A percentile compares a stretch with the other conserved stretches of the same genome.
Conservation (phyloP, 345 rosid species). For the Gossypium stocksii region DNA sequence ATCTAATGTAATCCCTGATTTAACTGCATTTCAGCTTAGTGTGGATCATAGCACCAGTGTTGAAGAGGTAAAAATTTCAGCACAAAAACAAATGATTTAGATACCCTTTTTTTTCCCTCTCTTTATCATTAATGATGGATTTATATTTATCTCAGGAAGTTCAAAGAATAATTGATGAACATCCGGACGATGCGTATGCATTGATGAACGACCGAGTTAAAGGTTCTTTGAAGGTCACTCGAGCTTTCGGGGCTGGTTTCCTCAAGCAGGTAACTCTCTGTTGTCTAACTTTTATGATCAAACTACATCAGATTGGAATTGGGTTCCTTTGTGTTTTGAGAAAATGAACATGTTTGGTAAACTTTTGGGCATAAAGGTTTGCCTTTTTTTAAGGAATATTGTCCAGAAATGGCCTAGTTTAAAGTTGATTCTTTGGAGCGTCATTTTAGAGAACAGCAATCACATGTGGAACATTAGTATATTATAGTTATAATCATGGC, state of each 20-base stretch:
- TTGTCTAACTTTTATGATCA: neutral
- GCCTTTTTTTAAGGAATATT: neutral
- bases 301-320: neutral
- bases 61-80: slow-evolving; percentile 53
- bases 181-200: slow-evolving; percentile 69
- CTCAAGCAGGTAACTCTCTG: slow-evolving; percentile 63
- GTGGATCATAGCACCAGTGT: slow-evolving; percentile 83
- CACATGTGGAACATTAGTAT: neutral
- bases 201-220: slow-evolving; percentile 80
- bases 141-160: slow-evolving; percentile 58
- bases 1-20: slow-evolving; percentile 24
- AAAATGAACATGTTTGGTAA: neutral
- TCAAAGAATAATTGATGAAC: slow-evolving; percentile 70
- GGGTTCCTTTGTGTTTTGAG: too few species aligned
- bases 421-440: slow-evolving; percentile 2
- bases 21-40: slow-evolving; percentile 63
- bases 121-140: neutral
- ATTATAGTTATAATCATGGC: neutral
- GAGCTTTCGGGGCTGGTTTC: slow-evolving; percentile 96
- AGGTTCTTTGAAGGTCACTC: slow-evolving; percentile 89
- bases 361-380: neutral
- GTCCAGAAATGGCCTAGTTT: neutral
- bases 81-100: neutral
- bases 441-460: neutral
- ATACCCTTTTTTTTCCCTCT: neutral